phyloP scores from a whole-genome alignment of 2,329 filamentous ascomycete species.

The Albifimbria verrucaria region DNA sequence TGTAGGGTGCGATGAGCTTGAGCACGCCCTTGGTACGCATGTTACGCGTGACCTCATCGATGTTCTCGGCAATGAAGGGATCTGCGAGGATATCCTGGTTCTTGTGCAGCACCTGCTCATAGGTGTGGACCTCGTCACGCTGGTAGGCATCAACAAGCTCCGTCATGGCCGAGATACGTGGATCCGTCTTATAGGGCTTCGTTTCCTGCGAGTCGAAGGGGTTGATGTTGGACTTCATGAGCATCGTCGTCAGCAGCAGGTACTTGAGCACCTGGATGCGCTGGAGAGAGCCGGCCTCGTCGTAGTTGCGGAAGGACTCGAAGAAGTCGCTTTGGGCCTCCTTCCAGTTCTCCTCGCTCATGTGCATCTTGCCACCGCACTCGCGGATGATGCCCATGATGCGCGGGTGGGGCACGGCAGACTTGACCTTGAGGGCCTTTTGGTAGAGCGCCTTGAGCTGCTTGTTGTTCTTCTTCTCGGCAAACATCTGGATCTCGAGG shows the following conservation, averaged over 20 bases:
- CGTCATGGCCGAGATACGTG: slow-evolving; percentile 94
- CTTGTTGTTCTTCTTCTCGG: slow-evolving; percentile 95
- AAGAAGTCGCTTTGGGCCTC: slow-evolving; percentile 97
- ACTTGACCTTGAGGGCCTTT: slow-evolving; percentile 84
- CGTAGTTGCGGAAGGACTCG: slow-evolving; percentile 97
- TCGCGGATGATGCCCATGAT: slow-evolving; percentile 99
- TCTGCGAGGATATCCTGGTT: slow-evolving; percentile 89
- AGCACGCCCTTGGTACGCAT: slow-evolving; percentile 96
- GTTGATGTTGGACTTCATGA: slow-evolving; percentile 98
- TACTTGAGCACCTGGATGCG: slow-evolving; percentile 98
- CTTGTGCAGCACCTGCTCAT: slow-evolving; percentile 81
- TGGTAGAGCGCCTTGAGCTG: slow-evolving; percentile 91
- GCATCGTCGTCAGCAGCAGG: slow-evolving; percentile 91
- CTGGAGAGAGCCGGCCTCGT: slow-evolving; percentile 94
- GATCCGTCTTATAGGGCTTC: slow-evolving; percentile 95
- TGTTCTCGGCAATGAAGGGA: slow-evolving; percentile 97
- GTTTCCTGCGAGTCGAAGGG: slow-evolving; percentile 98
- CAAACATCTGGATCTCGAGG: slow-evolving; percentile 97
- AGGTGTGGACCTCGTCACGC: slow-evolving; percentile 86
- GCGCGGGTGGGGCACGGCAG: slow-evolving; percentile 96
- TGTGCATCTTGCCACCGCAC: slow-evolving; percentile 99
- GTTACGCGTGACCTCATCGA: slow-evolving; percentile 96
- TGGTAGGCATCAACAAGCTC: slow-evolving; percentile 96
- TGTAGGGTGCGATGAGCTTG: slow-evolving; percentile 92
- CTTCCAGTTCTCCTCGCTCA: slow-evolving; percentile 99